A percentile compares a stretch with the other conserved stretches of the same genome.
Evolutionary conservation across 2,329 filamentous ascomycete genomes (phyloP).

Genomic region (Xylariaceae sp.): DNA sequence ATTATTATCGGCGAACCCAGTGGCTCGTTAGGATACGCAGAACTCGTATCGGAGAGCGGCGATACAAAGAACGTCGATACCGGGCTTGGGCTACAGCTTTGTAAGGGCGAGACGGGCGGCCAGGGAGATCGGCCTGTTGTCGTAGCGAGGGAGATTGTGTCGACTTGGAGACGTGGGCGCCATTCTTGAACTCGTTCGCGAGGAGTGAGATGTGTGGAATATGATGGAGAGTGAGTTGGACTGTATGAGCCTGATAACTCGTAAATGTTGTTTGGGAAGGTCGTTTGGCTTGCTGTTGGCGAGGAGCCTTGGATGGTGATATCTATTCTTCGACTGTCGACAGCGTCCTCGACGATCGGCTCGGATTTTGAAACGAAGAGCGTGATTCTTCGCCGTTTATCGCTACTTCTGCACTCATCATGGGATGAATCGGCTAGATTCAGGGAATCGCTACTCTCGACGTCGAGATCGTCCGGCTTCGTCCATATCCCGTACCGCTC

Average conservation of each 20-base stretch:
- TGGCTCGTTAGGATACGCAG: background rate
- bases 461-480: slow-evolving; percentile 18
- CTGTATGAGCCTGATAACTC: background rate
- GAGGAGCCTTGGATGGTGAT: background rate
- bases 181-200: background rate
- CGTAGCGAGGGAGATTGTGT: no score
- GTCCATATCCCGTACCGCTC: background rate
- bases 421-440: background rate
- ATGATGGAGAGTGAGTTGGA: background rate
- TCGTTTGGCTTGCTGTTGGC: background rate
- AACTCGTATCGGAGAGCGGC: background rate
- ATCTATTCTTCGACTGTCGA: background rate
- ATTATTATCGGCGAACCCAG: slow-evolving; percentile 2
- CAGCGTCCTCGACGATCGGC: background rate
- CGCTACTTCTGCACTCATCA: background rate
- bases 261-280: background rate
- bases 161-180: background rate
- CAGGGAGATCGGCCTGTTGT: no score
- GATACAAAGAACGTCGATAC: slow-evolving; percentile 12
- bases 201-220: background rate
- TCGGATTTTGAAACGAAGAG: background rate
- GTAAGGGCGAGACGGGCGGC: no score
- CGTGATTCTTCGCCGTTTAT: background rate
- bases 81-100: background rate
- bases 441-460: slow-evolving; percentile 20